Base-by-base conservation (phyloP, 805 yeast species). In the Phaffomyces antillensis region DNA sequence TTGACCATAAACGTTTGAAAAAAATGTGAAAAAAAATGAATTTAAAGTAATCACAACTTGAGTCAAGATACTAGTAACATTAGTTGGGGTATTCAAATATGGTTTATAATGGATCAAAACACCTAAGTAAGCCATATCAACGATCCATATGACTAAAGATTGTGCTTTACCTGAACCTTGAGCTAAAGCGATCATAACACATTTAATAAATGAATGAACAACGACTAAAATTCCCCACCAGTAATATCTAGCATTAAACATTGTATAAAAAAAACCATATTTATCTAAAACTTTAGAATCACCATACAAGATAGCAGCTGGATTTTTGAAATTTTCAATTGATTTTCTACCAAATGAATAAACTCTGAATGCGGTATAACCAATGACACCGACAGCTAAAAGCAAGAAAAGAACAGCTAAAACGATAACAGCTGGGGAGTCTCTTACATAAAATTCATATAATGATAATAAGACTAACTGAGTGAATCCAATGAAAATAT, bases 391-490 rank as follows among this genome's bases (percentile, higher is more conserved):
- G 7, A 82, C 49, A 2, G 86, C 71, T 45, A 83, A 65, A 1
- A 87, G 40, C 36, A 90, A 67, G 62, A 86, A 81, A 40, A 90
- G 65, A 33, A 77, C 82, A 3, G 96, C 91, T 47, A 87, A 66
- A 6, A 87, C 89, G 46, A 90, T 78, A 28, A 90, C 88, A 1
- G 96, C 96, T 1, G 95, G 84, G 1, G 96, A 88, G 58, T 90
- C 96, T 42, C 75, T 67, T 56, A 73, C 74, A 8, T 83, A 77
- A 63, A 88, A 89, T 67, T 90, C 96, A 93, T 95, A 90, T 44
- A 89, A 70, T 11, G 96, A 81, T 46, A 90, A 72, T 42, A 89
- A 77, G 16, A 81, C 71, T 46, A 90, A 65, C 62, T 89, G 95
- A 3, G 95, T 80, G 63, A 86, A 88, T 0, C 95, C 96, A 59